Conservation (phyloP, 1,284 basidiomycete species). For the Athelia psychrophila region DNA sequence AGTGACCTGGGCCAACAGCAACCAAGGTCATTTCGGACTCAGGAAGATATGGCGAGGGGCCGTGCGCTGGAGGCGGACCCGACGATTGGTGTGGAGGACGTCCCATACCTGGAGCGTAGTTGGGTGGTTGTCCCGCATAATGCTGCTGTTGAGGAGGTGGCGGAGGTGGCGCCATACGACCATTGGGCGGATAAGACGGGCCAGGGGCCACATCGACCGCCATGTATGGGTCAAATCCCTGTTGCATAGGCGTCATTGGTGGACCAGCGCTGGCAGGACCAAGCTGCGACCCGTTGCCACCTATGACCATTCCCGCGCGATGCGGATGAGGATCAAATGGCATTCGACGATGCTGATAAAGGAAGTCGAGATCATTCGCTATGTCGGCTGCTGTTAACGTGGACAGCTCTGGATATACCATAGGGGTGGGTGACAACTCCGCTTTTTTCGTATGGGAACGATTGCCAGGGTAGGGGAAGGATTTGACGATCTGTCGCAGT, state of each 20-base stretch:
- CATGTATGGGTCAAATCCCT: constrained; percentile 16
- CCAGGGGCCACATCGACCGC: constrained; percentile 15
- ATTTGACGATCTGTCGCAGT: constrained; percentile 48
- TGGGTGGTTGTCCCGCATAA: background rate
- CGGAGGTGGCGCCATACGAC: constrained; percentile 5
- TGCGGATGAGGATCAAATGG: constrained; percentile 20
- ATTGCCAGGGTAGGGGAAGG: constrained; percentile 26
- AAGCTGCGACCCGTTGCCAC: constrained; percentile 21
- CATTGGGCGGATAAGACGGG: constrained; percentile 3
- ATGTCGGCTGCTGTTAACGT: constrained; percentile 51
- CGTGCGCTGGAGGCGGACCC: constrained; percentile 6
- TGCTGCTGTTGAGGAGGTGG: constrained; percentile 6
- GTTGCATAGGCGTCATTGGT: constrained; percentile 1
- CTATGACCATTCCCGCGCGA: constrained; percentile 22
- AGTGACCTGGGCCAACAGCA: background rate
- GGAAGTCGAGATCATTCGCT: constrained; percentile 50
- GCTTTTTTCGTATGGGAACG: constrained; percentile 15
- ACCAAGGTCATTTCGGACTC: background rate
- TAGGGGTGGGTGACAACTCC: constrained; percentile 16
- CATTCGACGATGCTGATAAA: constrained; percentile 41
- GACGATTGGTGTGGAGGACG: constrained; percentile 11
- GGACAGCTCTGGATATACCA: constrained; percentile 53
- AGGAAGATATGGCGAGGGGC: background rate
- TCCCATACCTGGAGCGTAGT: constrained; percentile 1
- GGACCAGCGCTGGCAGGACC: constrained; percentile 22